Conservation (phyloP, 139 green algal genomes). For the Ulvella scutata region DNA sequence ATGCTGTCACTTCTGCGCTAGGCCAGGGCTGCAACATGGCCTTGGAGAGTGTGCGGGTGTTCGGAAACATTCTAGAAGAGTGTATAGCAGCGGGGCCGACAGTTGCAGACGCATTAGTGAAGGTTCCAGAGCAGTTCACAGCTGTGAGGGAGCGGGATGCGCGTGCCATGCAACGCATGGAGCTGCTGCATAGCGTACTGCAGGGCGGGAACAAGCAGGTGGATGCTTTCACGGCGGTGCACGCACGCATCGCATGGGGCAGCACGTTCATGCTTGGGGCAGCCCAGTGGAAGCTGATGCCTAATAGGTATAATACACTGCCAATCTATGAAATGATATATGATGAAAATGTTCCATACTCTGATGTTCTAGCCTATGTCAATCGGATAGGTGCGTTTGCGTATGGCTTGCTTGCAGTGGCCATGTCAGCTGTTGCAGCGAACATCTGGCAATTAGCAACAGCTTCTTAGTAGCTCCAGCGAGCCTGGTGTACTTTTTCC, state of each 20-base stretch:
- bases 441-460: neutral
- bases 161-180: conserved; percentile 8
- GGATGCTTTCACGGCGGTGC: neutral
- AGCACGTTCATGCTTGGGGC: neutral
- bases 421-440: neutral
- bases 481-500: no score
- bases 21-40: conserved; percentile 7
- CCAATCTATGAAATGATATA: neutral
- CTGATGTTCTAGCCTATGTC: neutral
- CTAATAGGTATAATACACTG: neutral
- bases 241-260: neutral
- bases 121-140: conserved; percentile 6
- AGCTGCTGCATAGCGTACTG: neutral
- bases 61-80: neutral
- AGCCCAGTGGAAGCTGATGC: conserved; percentile 1
- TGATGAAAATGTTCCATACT: neutral
- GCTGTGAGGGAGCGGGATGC: neutral
- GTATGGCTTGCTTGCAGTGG: neutral
- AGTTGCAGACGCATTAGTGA: neutral
- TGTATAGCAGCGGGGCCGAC: neutral
- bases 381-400: neutral
- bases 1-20: conserved; percentile 9
- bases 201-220: neutral
- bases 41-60: conserved; percentile 11
- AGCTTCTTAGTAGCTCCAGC: no score